These are phyloP conservation scores for Lodderomyces metapsilosis DNA, from an alignment of 1,139 yeast species.

Conservation along the genomic window DNA sequence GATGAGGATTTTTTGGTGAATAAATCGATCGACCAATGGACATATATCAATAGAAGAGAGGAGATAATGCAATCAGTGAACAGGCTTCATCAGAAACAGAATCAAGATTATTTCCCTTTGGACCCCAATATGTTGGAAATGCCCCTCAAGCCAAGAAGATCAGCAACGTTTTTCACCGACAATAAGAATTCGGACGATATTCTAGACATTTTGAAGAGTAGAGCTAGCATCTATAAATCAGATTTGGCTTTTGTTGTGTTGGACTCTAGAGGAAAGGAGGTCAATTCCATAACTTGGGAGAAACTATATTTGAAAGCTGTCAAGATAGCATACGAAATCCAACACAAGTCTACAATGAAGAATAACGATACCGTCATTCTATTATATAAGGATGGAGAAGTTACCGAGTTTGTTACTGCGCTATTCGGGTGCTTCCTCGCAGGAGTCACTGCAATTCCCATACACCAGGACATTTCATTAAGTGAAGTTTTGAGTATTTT, in stretches of 20 bases:
- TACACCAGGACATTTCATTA: constrained; percentile 68
- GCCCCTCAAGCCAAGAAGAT: constrained; percentile 62
- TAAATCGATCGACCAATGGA: constrained; percentile 48
- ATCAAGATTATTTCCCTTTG: constrained; percentile 21
- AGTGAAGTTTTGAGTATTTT: constrained; percentile 72
- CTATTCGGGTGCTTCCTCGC: constrained; percentile 90
- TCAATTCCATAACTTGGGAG: constrained; percentile 81
- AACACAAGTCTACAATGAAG: constrained; percentile 66
- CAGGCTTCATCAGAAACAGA: constrained; percentile 36
- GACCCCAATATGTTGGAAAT: constrained; percentile 44
- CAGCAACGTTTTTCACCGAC: constrained; percentile 5
- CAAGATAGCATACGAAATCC: constrained; percentile 83
- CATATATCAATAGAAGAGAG: constrained; percentile 46
- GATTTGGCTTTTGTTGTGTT: constrained; percentile 73
- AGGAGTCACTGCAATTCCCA: constrained; percentile 92
- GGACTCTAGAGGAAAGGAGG: constrained; percentile 81
- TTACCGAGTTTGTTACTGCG: constrained; percentile 82
- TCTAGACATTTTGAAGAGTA: constrained; percentile 66
- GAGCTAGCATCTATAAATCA: constrained; percentile 64
- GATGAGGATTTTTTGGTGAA: constrained; percentile 45
- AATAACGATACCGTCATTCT: constrained; percentile 83
- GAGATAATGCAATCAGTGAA: constrained; percentile 43
- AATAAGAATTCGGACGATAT: constrained; percentile 50
- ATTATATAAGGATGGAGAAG: constrained; percentile 80
- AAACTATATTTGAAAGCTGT: constrained; percentile 80